Base-by-base conservation (phyloP, 257 asterid genomes). In the Mitragyna speciosa region DNA sequence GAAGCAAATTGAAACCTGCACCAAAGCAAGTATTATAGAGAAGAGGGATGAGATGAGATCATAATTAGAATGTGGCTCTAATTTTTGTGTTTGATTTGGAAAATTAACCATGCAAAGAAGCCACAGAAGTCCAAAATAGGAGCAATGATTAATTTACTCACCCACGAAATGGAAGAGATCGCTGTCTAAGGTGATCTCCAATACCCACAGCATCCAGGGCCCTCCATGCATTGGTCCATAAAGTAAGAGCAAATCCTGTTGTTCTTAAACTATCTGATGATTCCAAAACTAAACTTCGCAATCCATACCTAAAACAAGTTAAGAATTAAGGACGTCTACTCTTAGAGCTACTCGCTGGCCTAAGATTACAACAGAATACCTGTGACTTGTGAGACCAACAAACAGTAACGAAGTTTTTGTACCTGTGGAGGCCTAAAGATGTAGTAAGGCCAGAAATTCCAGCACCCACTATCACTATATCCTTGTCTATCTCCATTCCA, bases 211-310 rank as follows among this genome's bases (percentile, higher is more conserved):
- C 98, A 69, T 95, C 98, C 41, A 93, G 88, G 1, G 98, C 96
- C 78, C 85, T 89, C 95, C 96, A 93, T 1, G 94, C 98, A 73
- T 95, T 95, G 10, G 86, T 86, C 97, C 93, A 93, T 51, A 92
- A 26, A 0, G 87, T 72, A 75, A 93, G 88, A 6, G 96, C 98
- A 76, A 92, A 95, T 0, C 99, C 98, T 1, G 94, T 82, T n/a
- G 80, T 59, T 73, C 97, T 88, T n/a, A 91, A 71, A 5, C 82
- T 64, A 17, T 92, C 99, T 0, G 99, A 86, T 51, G 98, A 89
- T 80, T 92, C 99, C 87, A 95, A 65, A 76, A 95, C 96, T 79
- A 86, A 43, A 83, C 92, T 88, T 81, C 85, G 87, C 75, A 93
- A 66, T 19, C 97, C 97, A 89, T 86, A 76, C 84, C 98, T 92